Percentiles rank a stretch among this genome's conserved stretches.
phyloP scores from a whole-genome alignment of 768 basidiomycete genomes.

The Terana coerulea region DNA sequence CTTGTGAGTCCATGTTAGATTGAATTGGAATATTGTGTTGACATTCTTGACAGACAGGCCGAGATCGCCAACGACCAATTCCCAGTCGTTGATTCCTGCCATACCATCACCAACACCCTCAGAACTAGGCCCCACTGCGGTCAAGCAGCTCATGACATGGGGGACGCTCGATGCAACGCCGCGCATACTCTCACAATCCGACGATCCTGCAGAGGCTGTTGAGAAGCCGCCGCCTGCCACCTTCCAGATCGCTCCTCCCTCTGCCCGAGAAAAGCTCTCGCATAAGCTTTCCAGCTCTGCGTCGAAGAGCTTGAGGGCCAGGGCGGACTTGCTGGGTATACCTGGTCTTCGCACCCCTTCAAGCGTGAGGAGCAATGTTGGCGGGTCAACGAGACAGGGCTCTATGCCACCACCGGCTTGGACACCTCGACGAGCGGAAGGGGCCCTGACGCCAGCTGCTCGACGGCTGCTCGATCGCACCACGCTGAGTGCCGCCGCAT shows the following conservation, averaged over 20 bases:
- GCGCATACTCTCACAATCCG: slow-evolving; percentile 67
- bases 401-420: slow-evolving; percentile 77
- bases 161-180: slow-evolving; percentile 92
- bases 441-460: slow-evolving; percentile 84
- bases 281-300: slow-evolving; percentile 81
- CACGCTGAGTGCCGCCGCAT: slow-evolving; percentile 58
- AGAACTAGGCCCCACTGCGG: slow-evolving; percentile 72
- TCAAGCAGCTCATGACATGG: slow-evolving; percentile 97
- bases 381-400: slow-evolving; percentile 32
- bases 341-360: slow-evolving; percentile 33
- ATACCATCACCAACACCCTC: slow-evolving; percentile 86
- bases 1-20: slow-evolving; percentile 54
- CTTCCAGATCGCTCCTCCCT: slow-evolving; percentile 76
- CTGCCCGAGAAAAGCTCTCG: slow-evolving; percentile 78
- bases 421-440: slow-evolving; percentile 76
- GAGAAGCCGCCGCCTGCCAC: slow-evolving; percentile 50
- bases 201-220: slow-evolving; percentile 43
- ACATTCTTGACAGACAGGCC: slow-evolving; percentile 51
- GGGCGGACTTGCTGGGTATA: slow-evolving; percentile 56
- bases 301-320: slow-evolving; percentile 72
- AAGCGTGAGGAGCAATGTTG: slow-evolving; percentile 30
- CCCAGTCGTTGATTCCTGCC: slow-evolving; percentile 77
- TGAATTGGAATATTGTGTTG: background rate
- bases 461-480: slow-evolving; percentile 70
- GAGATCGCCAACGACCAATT: slow-evolving; percentile 47